Base-by-base conservation (phyloP, 2,329 filamentous ascomycete genomes). In the Dactylonectria macrodidyma region DNA sequence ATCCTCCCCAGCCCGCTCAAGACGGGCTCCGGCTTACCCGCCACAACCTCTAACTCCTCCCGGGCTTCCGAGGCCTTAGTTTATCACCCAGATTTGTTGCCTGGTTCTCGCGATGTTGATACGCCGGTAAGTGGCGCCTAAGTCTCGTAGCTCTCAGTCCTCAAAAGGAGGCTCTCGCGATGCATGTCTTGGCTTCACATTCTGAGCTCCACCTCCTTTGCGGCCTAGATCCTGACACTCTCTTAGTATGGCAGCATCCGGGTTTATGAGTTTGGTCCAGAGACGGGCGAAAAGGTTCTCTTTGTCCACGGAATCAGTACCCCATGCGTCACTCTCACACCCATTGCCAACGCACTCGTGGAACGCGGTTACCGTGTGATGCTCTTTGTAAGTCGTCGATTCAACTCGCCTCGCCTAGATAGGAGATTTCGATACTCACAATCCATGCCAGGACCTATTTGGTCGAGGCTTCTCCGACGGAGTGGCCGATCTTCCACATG, bases 261-360 rank as follows among this genome's bases (percentile, higher is more conserved):
- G 44, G 91, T 93, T 24, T 96, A 96, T 78, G 94, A 97, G 83
- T 97, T 92, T 82, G 94, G 94, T 1, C 92, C 93, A 1, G 86
- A 90, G 58, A 81, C 88, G 61, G 94, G 94, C 8, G 86, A 88
- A 52, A 95, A 93, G 75, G 90, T 96, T 5, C 81, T 97, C 16
- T 85, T 97, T 38, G 85, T 97, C 9, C 94, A 97, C 78, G 94
- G 94, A 51, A 95, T 97, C 77, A 94, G 91, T 68, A 97, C 93
- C 0, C 92, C 94, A 0, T 94, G 92, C 78, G 88, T 95, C 73
- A 91, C 93, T 1, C 84, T 96, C 16, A 87, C 87, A 30, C 87
- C 87, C 51, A 80, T 97, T 38, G 92, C 93, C 33, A 84, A 90
- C 73, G 86, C 85, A 22, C 85, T 97, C 24, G 93, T 88, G 3